These are phyloP conservation scores for Pyronema omphalodes DNA, from an alignment of 495 filamentous ascomycete genomes.

Conservation along the genomic window DNA sequence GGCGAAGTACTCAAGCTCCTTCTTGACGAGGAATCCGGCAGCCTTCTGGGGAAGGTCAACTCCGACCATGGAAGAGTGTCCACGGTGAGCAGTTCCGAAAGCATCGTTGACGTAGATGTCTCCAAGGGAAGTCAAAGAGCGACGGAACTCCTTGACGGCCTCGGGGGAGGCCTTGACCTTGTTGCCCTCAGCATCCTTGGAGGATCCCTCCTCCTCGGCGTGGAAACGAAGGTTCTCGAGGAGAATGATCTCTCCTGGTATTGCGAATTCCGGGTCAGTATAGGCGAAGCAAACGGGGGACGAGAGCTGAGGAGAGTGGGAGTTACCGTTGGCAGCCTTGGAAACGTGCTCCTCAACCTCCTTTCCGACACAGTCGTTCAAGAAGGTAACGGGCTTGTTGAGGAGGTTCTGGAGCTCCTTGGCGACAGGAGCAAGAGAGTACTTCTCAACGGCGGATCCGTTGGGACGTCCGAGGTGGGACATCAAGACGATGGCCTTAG, in stretches of 20 bases:
- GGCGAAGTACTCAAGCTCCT: conserved; percentile 98
- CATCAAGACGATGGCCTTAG: conserved; percentile 93
- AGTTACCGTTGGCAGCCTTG: conserved; percentile 46
- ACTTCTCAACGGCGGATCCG: conserved; percentile 76
- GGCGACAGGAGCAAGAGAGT: conserved; percentile 81
- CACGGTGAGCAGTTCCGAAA: conserved; percentile 95
- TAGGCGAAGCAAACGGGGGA: neutral
- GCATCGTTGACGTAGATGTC: conserved; percentile 98
- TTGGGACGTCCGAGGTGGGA: conserved; percentile 94
- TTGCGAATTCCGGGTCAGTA: conserved; percentile 1
- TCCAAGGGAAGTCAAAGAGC: conserved; percentile 81
- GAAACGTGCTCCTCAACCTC: conserved; percentile 79
- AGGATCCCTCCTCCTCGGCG: conserved; percentile 89
- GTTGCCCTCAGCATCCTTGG: conserved; percentile 78
- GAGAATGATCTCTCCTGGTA: conserved; percentile 53
- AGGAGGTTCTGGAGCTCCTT: conserved; percentile 83
- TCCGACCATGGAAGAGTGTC: conserved; percentile 97
- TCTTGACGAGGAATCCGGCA: conserved; percentile 97
- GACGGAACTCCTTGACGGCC: conserved; percentile 81
- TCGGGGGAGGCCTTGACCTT: conserved; percentile 95
- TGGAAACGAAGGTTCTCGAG: conserved; percentile 98
- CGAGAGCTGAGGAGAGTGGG: neutral
- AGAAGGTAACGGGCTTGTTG: conserved; percentile 60
- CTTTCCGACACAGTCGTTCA: conserved; percentile 75
- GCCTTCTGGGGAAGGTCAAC: conserved; percentile 89